Percentiles rank a stretch among this genome's conserved stretches.
Evolutionary conservation across 352 stramenopile species (phyloP).

Genomic region (Discostella stelligera): DNA sequence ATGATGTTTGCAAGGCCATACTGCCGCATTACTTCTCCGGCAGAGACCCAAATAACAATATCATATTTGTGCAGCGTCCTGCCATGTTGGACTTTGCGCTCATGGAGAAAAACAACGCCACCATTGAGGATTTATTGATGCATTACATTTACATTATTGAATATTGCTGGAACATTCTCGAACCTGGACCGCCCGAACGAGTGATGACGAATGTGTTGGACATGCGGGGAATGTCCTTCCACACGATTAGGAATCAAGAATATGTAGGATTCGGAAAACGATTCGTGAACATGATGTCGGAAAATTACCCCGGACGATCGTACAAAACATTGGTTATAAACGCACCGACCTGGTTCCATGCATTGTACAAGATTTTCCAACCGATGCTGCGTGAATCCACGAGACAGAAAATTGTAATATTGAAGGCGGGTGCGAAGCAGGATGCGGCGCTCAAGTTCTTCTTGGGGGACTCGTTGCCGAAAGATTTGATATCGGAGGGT

Average conservation of each 20-base stretch:
- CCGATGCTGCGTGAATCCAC: slow-evolving; percentile 91
- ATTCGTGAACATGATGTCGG: slow-evolving; percentile 84
- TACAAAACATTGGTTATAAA: slow-evolving; percentile 95
- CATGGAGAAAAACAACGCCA: slow-evolving; percentile 55
- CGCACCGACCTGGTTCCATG: slow-evolving; percentile 92
- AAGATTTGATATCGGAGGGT: slow-evolving; percentile 40
- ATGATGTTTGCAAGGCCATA: slow-evolving; percentile 63
- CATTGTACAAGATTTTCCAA: slow-evolving; percentile 91
- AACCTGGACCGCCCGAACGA: slow-evolving; percentile 49
- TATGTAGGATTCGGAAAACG: slow-evolving; percentile 68
- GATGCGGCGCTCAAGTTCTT: slow-evolving; percentile 59
- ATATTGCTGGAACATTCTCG: slow-evolving; percentile 80
- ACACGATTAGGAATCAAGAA: slow-evolving; percentile 59
- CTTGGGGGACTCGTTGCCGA: slow-evolving; percentile 52
- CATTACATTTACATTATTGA: slow-evolving; percentile 82
- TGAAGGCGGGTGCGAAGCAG: slow-evolving; percentile 55
- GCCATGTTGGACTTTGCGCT: slow-evolving; percentile 64
- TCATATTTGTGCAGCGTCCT: slow-evolving; percentile 71
- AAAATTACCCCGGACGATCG: slow-evolving; percentile 91
- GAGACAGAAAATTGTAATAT: slow-evolving; percentile 89
- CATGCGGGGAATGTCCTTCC: slow-evolving; percentile 67
- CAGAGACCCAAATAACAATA: slow-evolving; percentile 58
- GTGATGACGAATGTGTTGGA: slow-evolving; percentile 81
- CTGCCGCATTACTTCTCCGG: slow-evolving; percentile 73
- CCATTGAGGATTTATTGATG: slow-evolving; percentile 66